A percentile compares a stretch with the other conserved stretches of the same genome.
Conservation (phyloP, 1,284 basidiomycete species). For the Ceratobasidium sp. region DNA sequence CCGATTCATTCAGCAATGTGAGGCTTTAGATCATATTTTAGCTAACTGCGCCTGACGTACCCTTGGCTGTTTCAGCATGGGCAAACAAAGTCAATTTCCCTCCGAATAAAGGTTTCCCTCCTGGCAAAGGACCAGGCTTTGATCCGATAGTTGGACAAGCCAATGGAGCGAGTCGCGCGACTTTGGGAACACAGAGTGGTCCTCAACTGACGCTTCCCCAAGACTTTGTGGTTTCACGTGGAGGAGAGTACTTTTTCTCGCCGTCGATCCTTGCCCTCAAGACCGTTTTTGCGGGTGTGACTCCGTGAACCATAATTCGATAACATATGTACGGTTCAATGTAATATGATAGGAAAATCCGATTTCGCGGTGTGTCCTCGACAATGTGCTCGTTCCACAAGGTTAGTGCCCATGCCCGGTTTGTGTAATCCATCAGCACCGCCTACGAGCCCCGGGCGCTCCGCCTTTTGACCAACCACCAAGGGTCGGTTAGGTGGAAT, state of each 20-base stretch:
- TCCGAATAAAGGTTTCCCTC: constrained; percentile 42
- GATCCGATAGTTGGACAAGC: constrained; percentile 60
- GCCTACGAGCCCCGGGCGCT: no score
- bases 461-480: no score
- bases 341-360: no score
- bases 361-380: no score
- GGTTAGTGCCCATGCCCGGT: no score
- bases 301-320: background rate
- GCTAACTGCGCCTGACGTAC: background rate
- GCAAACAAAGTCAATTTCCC: constrained; percentile 53
- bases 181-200: constrained; percentile 57
- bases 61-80: constrained; percentile 48
- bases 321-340: no score
- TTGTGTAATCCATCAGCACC: no score
- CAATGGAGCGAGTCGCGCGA: constrained; percentile 50
- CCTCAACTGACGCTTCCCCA: constrained; percentile 49
- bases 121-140: constrained; percentile 55
- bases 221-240: constrained; percentile 56
- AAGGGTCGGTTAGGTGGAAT: no score
- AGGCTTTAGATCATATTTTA: constrained; percentile 43
- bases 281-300: constrained; percentile 5
- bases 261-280: constrained; percentile 58
- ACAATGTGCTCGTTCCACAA: no score
- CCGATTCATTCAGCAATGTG: constrained; percentile 61
- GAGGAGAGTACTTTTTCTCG: constrained; percentile 61